Evolutionary conservation across 2,329 filamentous ascomycete species (phyloP), one percentile per base, ranked within the genome.

Genomic region (Xylariaceae sp.): DNA sequence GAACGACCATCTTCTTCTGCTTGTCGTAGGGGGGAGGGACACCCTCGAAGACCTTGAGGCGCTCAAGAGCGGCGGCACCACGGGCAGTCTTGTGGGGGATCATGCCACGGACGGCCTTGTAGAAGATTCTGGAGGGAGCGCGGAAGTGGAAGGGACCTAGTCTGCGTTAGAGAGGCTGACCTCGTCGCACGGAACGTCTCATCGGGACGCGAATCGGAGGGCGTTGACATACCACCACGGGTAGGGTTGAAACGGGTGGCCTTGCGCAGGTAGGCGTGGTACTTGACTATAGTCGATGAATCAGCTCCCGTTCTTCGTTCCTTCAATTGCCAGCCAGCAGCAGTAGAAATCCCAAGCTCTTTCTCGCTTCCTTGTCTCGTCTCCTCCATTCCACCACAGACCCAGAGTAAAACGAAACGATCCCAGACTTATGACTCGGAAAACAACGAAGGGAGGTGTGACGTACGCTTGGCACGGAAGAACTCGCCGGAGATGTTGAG

Each of bases 401-500:
- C 11, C 30, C 51, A 45, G 3, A 39, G 13, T 45, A 13, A 52
- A 37, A 39, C 37, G 18, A 23, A 49, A 47, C 11, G n/a, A 53
- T 6, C 34, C 39, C 15, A 18, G 18, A 23, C 23, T 6, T 30
- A 30, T 9, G 37, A 48, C 35, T 15, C 17, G 49, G 52, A 59
- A 53, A 61, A 49, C 23, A n/a, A 35, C 13, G 52, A 37, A 57
- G 51, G 39, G 47, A 64, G 66, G 65, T 68, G 65, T 68, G 75
- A 96, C 93, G 81, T 96, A 99, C 94, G 89, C 89, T 99, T 99
- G 73, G 93, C 88, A 80, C 94, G 92, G 90, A 99, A 99, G 90
- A 99, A 99, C 86, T 97, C 94, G 83, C 94, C 94, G 72, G 94
- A 99, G 87, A 99, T 99, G 88, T 99, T 99, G 80, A 99, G 88